These are phyloP conservation scores for Spencermartinsiella ligniputridi DNA, from an alignment of 1,139 yeast genomes.

Conservation along the genomic window DNA sequence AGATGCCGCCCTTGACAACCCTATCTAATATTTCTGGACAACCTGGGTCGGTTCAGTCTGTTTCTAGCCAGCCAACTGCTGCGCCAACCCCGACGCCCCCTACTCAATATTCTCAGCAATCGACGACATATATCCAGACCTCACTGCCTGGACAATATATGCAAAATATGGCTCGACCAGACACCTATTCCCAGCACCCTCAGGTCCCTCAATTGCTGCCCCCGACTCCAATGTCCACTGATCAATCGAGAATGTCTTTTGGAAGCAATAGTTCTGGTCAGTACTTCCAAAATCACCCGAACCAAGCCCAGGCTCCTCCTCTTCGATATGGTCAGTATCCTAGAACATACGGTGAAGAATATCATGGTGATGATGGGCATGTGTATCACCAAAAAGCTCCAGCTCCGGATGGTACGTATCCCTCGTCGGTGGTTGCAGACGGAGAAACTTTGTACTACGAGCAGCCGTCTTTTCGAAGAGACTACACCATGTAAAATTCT, in stretches of 20 bases:
- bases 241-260: neutral
- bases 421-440: neutral
- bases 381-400: neutral
- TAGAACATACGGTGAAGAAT: neutral
- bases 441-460: neutral
- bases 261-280: neutral
- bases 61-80: no score
- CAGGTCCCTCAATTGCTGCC: constrained; percentile 2
- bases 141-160: no score
- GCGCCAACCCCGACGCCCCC: no score
- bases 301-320: constrained; percentile 4
- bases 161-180: no score
- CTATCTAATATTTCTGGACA: no score
- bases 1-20: neutral
- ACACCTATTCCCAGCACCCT: no score
- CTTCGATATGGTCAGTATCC: neutral
- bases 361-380: neutral
- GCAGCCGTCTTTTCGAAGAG: neutral
- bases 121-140: no score
- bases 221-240: constrained; percentile 6
- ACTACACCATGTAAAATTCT: neutral
- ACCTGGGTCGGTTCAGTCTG: no score
- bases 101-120: no score
- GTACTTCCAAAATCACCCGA: neutral
- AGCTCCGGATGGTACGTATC: neutral